Conservation (phyloP, 495 filamentous ascomycete species). For the Neurospora discreta region DNA sequence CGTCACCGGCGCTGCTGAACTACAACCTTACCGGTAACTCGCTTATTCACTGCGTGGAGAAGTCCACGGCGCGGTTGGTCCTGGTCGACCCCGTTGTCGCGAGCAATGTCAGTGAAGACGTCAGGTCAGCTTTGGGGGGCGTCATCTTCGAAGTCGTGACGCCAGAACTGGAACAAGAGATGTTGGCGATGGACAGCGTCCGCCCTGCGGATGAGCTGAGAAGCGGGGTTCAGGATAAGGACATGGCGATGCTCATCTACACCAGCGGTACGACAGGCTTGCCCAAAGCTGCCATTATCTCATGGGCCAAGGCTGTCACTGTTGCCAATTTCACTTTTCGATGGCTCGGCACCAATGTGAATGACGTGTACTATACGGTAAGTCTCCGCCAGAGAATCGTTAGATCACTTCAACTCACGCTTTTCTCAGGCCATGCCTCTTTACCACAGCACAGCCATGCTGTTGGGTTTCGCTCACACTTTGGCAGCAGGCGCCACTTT, state of each 20-base stretch:
- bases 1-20: constrained; percentile 87
- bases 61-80: constrained; percentile 57
- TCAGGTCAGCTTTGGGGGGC: constrained; percentile 27
- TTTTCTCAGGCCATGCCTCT: constrained; percentile 70
- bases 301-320: constrained; percentile 56
- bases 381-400: constrained; percentile 4
- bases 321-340: constrained; percentile 42
- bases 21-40: constrained; percentile 74
- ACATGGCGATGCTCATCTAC: constrained; percentile 69
- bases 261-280: constrained; percentile 84
- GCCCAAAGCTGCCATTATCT: constrained; percentile 80
- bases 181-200: constrained; percentile 41
- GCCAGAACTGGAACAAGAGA: constrained; percentile 50
- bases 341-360: constrained; percentile 45
- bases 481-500: constrained; percentile 54
- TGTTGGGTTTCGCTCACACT: constrained; percentile 55
- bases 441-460: constrained; percentile 74
- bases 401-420: constrained; percentile 2
- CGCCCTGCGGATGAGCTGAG: constrained; percentile 55
- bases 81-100: constrained; percentile 64
- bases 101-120: constrained; percentile 33
- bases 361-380: constrained; percentile 77
- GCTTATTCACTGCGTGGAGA: constrained; percentile 66
- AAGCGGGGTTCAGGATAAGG: constrained; percentile 34
- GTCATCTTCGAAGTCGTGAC: constrained; percentile 54